Percentiles rank a stretch among this genome's conserved stretches.
Conservation (phyloP, 129 eudicot genomes). For the Helichrysum umbraculigerum region DNA sequence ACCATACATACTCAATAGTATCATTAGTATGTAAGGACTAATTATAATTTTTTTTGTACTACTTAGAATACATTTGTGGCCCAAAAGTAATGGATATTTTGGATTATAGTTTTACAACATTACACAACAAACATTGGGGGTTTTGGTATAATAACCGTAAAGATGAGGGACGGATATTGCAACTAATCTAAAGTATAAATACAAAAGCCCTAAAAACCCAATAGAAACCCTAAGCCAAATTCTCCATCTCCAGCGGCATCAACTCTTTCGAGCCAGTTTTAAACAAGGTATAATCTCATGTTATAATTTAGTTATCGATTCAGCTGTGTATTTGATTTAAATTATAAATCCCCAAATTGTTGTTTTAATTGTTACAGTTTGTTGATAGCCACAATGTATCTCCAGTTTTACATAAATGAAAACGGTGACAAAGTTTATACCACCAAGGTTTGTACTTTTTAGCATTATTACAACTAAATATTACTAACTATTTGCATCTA, state of each 20-base stretch:
- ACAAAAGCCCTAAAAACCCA: constrained; percentile 11
- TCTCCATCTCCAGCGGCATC: not conserved
- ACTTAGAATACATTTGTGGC: too few species aligned
- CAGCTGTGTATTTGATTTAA: not conserved
- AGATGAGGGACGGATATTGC: not conserved
- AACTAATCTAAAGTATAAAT: constrained; percentile 11
- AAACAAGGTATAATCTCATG: not conserved
- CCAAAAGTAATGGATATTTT: too few species aligned
- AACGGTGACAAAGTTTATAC: constrained; percentile 96
- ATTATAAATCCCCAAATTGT: not conserved
- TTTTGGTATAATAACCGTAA: not conserved
- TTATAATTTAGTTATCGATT: not conserved
- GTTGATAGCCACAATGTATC: constrained; percentile 50
- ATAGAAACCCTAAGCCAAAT: constrained; percentile 9
- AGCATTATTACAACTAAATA: not conserved
- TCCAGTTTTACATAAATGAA: constrained; percentile 85
- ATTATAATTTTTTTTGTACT: too few species aligned
- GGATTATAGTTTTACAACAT: too few species aligned
- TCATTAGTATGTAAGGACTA: too few species aligned
- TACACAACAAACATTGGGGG: not conserved
- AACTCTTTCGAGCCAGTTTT: constrained; percentile 1
- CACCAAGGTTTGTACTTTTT: constrained; percentile 55
- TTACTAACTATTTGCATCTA: not conserved
- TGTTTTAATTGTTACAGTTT: constrained; percentile 5
- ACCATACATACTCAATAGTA: too few species aligned